A percentile compares a stretch with the other conserved stretches of the same genome.
Conservation (phyloP, 805 yeast genomes). For the Candida koratica region DNA sequence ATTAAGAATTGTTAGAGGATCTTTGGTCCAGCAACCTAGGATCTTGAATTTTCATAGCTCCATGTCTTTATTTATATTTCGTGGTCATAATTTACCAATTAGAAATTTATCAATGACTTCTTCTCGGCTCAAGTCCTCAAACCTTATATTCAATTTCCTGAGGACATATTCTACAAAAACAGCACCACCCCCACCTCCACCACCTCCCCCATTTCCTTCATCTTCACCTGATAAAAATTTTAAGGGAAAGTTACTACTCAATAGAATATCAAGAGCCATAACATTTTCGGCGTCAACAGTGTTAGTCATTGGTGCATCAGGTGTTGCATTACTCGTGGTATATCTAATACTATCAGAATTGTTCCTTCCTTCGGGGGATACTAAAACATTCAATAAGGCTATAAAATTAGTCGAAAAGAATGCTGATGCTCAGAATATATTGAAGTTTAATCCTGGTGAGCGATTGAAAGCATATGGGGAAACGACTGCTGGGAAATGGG, state of each 20-base stretch:
- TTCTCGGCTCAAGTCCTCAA: neutral
- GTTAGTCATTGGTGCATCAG: slow-evolving; percentile 65
- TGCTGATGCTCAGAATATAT: slow-evolving; percentile 50
- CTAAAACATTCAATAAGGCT: slow-evolving; percentile 84
- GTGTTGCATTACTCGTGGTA: slow-evolving; percentile 62
- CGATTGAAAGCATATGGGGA: slow-evolving; percentile 85
- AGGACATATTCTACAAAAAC: slow-evolving; percentile 18
- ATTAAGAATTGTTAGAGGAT: slow-evolving; percentile 1
- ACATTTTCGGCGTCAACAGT: slow-evolving; percentile 60
- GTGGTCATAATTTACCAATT: no score
- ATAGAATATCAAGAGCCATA: slow-evolving; percentile 49
- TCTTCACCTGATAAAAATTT: slow-evolving; percentile 34
- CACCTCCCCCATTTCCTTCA: slow-evolving; percentile 40
- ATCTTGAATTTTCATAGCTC: slow-evolving; percentile 1
- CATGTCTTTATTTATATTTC: neutral
- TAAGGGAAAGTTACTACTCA: slow-evolving; percentile 41
- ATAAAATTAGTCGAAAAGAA: slow-evolving; percentile 72
- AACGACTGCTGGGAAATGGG: slow-evolving; percentile 68
- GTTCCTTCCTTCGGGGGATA: slow-evolving; percentile 87
- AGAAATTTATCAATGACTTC: no score
- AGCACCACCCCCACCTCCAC: slow-evolving; percentile 15
- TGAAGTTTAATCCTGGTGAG: slow-evolving; percentile 51
- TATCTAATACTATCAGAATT: slow-evolving; percentile 77
- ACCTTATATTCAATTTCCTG: neutral
- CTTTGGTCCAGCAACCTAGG: slow-evolving; percentile 1